These are phyloP conservation scores for Leishmania amazonensis DNA, from an alignment of 208 protist species.

Conservation along the genomic window DNA sequence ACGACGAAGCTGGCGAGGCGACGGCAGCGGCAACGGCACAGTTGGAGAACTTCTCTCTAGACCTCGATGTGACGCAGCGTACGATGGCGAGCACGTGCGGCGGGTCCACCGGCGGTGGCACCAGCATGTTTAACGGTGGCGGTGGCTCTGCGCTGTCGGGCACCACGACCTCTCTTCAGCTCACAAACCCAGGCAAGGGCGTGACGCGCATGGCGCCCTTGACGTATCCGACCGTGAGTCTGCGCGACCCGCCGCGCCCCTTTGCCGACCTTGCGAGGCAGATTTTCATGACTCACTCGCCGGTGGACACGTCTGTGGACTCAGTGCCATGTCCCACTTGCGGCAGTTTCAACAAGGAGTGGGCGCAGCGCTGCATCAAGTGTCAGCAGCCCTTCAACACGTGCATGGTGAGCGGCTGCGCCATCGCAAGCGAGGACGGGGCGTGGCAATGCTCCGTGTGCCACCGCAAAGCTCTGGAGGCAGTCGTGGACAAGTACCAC, in stretches of 20 bases:
- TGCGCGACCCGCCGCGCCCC: constrained; percentile 62
- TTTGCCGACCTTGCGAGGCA: constrained; percentile 92
- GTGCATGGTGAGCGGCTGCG: constrained; percentile 88
- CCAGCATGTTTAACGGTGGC: constrained; percentile 12
- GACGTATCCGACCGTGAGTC: constrained; percentile 80
- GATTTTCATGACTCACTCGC: constrained; percentile 92
- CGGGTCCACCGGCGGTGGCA: constrained; percentile 18
- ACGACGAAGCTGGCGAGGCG: constrained; percentile 46
- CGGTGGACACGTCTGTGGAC: constrained; percentile 79
- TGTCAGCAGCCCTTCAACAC: constrained; percentile 85
- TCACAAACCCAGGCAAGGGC: constrained; percentile 78
- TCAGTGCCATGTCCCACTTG: constrained; percentile 84
- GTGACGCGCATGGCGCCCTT: constrained; percentile 29
- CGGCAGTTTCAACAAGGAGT: constrained; percentile 90
- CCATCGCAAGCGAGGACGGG: constrained; percentile 66
- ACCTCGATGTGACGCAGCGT: constrained; percentile 77
- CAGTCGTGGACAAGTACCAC: constrained; percentile 62
- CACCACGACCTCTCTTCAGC: constrained; percentile 75
- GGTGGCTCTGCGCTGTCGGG: constrained; percentile 56
- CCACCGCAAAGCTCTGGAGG: constrained; percentile 82
- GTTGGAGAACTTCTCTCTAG: constrained; percentile 75
- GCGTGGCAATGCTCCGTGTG: constrained; percentile 86
- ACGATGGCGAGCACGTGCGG: constrained; percentile 51
- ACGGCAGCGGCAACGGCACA: constrained; percentile 25
- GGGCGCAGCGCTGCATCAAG: constrained; percentile 75